Base-by-base conservation (phyloP, 768 basidiomycete genomes). In the Lactarius quietus region DNA sequence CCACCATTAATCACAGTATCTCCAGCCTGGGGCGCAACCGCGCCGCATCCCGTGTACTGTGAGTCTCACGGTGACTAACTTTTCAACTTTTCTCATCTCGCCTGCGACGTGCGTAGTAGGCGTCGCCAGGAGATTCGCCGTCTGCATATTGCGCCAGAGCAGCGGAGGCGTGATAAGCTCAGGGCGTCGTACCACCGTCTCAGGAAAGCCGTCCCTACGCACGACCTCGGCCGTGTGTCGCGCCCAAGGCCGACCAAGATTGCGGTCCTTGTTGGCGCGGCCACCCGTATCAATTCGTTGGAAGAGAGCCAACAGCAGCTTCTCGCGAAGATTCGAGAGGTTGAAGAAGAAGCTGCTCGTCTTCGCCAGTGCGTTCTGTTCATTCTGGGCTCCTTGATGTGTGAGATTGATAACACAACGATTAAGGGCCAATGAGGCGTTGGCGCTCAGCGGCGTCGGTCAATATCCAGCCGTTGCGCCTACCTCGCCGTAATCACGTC, bases 171-270 rank as follows among this genome's bases (percentile, higher is more conserved):
- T 43, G 93, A 95, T 71, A 94, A 95, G 78, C 89, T 95, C 74
- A 82, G 93, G 62, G 93, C 95, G 63, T 93, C 92, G 66, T 96
- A 95, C 78, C 85, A 87, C 71, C 85, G 89, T 64, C 87, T 96
- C 79, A 93, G 92, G 84, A 89, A 92, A 72, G 88, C 87, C 61
- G 86, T 95, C 26, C 48, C 48, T 3, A 51, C 14, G 6, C 23
- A 15, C 48, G 48, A 23, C 5, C 14, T 26, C 48, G 5, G 48
- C 71, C 94, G 93, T 29, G 82, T 87, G 65, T 90, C 89, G 53
- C 93, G 92, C 80, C 92, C 94, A 82, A 92, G 93, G 82, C 87
- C 90, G 14, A 92, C 89, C 84, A 96, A 96, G 79, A 90, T 93
- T 61, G 90, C 87, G 68, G 80, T 95, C 61, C 84, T 96, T 70